Conservation (phyloP, 306 rosid species). For the Corylus heterophylla region DNA sequence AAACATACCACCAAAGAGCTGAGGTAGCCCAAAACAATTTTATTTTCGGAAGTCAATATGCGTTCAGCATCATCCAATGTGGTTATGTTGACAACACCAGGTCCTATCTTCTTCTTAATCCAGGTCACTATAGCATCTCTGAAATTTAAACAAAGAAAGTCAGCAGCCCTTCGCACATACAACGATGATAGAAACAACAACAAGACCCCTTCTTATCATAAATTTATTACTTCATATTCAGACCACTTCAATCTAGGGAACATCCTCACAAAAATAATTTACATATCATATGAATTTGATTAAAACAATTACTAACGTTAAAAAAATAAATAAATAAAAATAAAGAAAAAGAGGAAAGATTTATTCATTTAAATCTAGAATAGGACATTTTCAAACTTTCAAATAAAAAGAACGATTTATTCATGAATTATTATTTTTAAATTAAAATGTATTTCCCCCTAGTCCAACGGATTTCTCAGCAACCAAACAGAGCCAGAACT, state of each 20-base stretch:
- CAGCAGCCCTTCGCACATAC: slow-evolving; percentile 8
- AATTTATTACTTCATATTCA: neutral
- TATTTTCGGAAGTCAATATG: slow-evolving; percentile 65
- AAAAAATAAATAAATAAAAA: no score
- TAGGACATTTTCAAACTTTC: no score
- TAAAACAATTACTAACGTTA: neutral
- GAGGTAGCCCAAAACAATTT: slow-evolving; percentile 82
- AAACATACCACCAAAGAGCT: slow-evolving; percentile 84
- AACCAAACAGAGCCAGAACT: neutral
- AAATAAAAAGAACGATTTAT: neutral
- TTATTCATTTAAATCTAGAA: neutral
- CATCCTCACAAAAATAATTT: neutral
- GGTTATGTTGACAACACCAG: slow-evolving; percentile 79
- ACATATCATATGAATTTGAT: neutral
- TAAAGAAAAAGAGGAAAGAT: neutral
- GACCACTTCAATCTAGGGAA: neutral
- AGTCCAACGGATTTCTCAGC: neutral
- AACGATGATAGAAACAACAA: neutral
- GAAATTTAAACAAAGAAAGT: slow-evolving; percentile 13
- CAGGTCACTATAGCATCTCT: slow-evolving; percentile 87
- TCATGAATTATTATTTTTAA: no score
- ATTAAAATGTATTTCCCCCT: neutral
- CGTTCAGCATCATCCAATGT: slow-evolving; percentile 74
- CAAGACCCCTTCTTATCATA: neutral
- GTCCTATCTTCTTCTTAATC: slow-evolving; percentile 97